These are phyloP conservation scores for Fusarium napiforme DNA, from an alignment of 2,329 filamentous ascomycete genomes.

Conservation along the genomic window DNA sequence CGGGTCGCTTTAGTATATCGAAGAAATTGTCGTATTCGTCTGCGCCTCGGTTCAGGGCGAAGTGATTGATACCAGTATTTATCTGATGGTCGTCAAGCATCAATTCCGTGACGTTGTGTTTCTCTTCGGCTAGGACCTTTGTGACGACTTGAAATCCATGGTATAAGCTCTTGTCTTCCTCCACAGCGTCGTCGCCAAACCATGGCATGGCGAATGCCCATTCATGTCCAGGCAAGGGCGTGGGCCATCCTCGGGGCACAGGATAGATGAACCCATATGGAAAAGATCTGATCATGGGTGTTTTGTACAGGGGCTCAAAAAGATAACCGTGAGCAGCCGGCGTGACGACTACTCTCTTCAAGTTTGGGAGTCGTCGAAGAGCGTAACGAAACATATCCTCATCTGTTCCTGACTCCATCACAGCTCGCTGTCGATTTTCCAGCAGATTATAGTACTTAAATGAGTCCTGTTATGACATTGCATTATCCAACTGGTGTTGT, in stretches of 20 bases:
- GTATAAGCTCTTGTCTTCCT: accelerated
- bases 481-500: not conserved
- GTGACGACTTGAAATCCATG: not conserved
- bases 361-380: not conserved
- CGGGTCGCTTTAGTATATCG: not conserved
- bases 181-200: not conserved
- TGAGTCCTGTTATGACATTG: not conserved
- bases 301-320: not conserved
- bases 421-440: accelerated
- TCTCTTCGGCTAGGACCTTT: not conserved
- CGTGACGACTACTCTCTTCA: not conserved
- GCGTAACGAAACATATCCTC: not conserved
- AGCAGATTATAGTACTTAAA: not conserved
- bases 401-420: not conserved
- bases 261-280: not conserved
- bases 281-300: not conserved
- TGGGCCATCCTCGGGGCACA: not conserved
- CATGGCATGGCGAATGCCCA: not conserved
- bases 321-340: not conserved
- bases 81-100: not conserved
- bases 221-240: accelerated
- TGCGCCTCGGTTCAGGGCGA: not conserved
- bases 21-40: not conserved
- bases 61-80: not conserved
- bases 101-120: not conserved